phyloP scores from a whole-genome alignment of 805 yeast genomes.

The Schwanniomyces occidentalis region DNA sequence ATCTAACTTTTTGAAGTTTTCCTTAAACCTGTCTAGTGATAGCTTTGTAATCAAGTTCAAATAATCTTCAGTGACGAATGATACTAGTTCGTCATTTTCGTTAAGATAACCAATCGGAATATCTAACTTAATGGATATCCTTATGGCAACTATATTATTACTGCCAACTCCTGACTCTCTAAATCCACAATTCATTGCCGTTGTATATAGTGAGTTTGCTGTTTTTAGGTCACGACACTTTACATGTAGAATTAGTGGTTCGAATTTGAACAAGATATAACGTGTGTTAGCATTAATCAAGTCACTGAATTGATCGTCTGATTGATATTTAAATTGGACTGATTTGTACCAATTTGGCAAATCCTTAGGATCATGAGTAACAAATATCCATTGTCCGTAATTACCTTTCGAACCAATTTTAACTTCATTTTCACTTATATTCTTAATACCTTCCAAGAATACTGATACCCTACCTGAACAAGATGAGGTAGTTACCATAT shows the following conservation, averaged over 20 bases:
- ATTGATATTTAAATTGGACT: constrained; percentile 19
- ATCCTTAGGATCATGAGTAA: constrained; percentile 61
- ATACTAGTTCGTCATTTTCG: constrained; percentile 24
- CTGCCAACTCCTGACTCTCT: constrained; percentile 86
- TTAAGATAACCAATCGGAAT: constrained; percentile 67
- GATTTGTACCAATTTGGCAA: constrained; percentile 50
- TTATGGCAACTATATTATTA: constrained; percentile 73
- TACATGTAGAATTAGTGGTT: constrained; percentile 83
- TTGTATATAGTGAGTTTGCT: constrained; percentile 63
- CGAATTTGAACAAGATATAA: constrained; percentile 73
- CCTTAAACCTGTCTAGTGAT: constrained; percentile 63
- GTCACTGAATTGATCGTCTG: constrained; percentile 4
- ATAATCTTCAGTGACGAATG: constrained; percentile 55
- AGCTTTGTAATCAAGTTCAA: constrained; percentile 51
- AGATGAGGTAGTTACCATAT: constrained; percentile 84
- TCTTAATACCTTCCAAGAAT: constrained; percentile 71
- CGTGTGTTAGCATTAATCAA: constrained; percentile 33
- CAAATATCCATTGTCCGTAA: constrained; percentile 82
- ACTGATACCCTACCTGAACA: constrained; percentile 88
- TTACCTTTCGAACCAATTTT: constrained; percentile 81
- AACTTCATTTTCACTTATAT: constrained; percentile 11
- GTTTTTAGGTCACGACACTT: constrained; percentile 62
- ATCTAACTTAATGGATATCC: constrained; percentile 74
- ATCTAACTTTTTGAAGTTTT: constrained; percentile 59
- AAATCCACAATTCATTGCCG: constrained; percentile 83